These are phyloP conservation scores for Globisporangium viniferum DNA, from an alignment of 352 stramenopile species.

Conservation along the genomic window DNA sequence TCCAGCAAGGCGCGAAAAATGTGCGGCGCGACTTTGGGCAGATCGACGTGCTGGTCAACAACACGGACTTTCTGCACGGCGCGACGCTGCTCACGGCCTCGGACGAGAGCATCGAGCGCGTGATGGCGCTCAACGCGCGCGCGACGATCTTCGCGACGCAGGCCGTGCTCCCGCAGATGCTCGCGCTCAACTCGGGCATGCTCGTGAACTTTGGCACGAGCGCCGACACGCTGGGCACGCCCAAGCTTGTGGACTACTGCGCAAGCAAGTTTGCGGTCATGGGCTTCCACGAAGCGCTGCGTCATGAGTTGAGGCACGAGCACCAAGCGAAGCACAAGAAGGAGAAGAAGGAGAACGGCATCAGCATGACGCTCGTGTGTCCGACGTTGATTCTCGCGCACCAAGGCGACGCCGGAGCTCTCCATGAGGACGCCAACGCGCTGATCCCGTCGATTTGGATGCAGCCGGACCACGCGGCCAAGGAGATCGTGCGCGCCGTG, in stretches of 20 bases:
- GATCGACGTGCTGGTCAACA: conserved; percentile 48
- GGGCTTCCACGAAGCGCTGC: conserved; percentile 40
- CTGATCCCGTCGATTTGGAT: conserved; percentile 16
- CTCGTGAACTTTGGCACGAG: conserved; percentile 37
- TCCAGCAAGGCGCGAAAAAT: conserved; percentile 12
- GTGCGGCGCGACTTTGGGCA: conserved; percentile 18
- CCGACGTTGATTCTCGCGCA: conserved; percentile 12
- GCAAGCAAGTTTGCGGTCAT: conserved; percentile 45
- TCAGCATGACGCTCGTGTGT: conserved; percentile 17
- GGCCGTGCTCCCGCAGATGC: conserved; percentile 44
- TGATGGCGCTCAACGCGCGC: conserved; percentile 36
- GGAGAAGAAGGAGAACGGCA: conserved; percentile 11
- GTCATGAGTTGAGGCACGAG: conserved; percentile 30
- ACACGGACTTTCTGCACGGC: conserved; percentile 41
- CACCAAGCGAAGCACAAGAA: not conserved
- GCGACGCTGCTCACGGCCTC: conserved; percentile 29
- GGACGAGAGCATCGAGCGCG: conserved; percentile 23
- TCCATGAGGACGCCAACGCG: not conserved
- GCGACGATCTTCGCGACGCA: conserved; percentile 38
- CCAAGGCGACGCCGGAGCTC: not conserved
- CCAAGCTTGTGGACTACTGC: conserved; percentile 40
- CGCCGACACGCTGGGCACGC: conserved; percentile 29
- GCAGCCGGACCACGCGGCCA: conserved; percentile 12
- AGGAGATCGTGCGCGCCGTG: conserved; percentile 17
- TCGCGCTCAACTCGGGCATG: conserved; percentile 24